Conservation (phyloP, 306 rosid species). For the Arachis hypogaea region DNA sequence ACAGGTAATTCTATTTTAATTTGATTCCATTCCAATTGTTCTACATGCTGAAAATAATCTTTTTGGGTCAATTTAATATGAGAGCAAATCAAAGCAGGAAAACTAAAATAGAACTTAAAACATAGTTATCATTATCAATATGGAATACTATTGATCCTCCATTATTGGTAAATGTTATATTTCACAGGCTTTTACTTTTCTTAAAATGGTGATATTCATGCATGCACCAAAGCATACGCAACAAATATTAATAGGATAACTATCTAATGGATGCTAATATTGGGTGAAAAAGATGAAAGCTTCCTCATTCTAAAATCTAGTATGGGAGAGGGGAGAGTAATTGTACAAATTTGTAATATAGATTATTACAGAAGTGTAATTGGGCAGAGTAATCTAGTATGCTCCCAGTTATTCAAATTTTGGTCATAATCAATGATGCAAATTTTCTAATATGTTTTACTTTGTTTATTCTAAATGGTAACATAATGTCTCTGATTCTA, state of each 20-base stretch:
- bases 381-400: background rate
- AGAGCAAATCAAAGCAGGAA: background rate
- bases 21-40: slow-evolving; percentile 17
- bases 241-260: background rate
- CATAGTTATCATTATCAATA: background rate
- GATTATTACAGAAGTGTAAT: background rate
- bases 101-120: background rate
- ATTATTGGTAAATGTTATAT: too few species aligned
- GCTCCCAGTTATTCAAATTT: background rate
- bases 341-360: background rate
- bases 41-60: background rate
- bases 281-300: background rate
- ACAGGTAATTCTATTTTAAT: slow-evolving; percentile 53
- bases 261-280: background rate
- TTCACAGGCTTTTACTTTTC: background rate
- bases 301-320: background rate
- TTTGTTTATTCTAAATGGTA: background rate
- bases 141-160: background rate
- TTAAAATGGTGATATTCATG: background rate
- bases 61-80: background rate
- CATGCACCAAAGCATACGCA: background rate
- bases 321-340: background rate
- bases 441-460: background rate
- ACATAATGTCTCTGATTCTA: background rate
- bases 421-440: background rate